Conservation (phyloP, 768 basidiomycete species). For the Amanita jacksonii region DNA sequence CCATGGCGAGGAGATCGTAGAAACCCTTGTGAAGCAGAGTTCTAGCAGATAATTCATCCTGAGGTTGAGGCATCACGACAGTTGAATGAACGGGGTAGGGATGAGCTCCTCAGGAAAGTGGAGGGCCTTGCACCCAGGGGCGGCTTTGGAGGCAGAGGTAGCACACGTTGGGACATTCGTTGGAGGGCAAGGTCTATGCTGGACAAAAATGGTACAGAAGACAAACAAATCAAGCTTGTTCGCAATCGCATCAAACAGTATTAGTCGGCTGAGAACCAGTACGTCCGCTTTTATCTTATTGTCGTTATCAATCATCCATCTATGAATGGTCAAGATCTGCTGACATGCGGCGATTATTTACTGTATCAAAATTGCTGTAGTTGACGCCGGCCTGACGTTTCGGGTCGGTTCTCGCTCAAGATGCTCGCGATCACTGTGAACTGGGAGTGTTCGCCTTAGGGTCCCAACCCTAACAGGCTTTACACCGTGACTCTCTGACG, state of each 20-base stretch:
- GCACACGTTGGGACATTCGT: too few relatives aligned
- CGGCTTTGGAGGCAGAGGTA: slow-evolving; percentile 3
- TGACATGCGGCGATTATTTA: neutral
- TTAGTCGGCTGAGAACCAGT: neutral
- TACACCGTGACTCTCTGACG: slow-evolving; percentile 3
- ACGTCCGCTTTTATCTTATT: too few relatives aligned
- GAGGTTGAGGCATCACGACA: slow-evolving; percentile 25
- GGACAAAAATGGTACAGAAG: too few relatives aligned
- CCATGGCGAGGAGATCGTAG: slow-evolving; percentile 76
- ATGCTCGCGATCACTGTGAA: neutral
- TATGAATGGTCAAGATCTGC: neutral
- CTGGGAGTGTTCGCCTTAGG: slow-evolving; percentile 3
- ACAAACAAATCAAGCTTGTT: neutral
- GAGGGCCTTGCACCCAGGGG: slow-evolving; percentile 8
- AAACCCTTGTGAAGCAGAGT: slow-evolving; percentile 85
- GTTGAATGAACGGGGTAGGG: slow-evolving; percentile 31
- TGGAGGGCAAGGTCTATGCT: too few relatives aligned
- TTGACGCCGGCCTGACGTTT: too few relatives aligned
- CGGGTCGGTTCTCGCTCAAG: slow-evolving; percentile 5
- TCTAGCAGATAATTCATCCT: slow-evolving; percentile 34
- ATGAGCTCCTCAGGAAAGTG: slow-evolving; percentile 26
- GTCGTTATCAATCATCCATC: too few relatives aligned
- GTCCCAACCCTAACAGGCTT: slow-evolving; percentile 8
- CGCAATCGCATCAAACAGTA: too few relatives aligned
- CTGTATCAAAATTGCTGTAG: neutral